phyloP scores from a whole-genome alignment of 768 basidiomycete genomes.

The Boletus sp. region DNA sequence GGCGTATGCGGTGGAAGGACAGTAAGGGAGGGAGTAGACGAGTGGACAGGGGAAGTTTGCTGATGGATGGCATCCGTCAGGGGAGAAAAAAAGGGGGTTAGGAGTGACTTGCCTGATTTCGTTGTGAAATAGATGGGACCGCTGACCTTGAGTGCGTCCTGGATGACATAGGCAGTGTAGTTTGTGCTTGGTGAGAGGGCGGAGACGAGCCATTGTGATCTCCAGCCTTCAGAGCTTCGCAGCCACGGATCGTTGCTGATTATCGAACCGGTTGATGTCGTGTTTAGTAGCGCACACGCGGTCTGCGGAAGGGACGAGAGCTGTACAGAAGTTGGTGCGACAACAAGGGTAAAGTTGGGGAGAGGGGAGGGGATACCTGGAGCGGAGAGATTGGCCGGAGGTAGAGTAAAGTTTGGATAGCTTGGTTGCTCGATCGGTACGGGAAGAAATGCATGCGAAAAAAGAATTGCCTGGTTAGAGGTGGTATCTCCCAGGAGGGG shows the following conservation, averaged over 20 bases:
- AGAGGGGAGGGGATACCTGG: conserved; percentile 40
- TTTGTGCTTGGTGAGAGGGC: conserved; percentile 64
- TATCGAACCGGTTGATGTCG: conserved; percentile 36
- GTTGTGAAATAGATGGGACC: conserved; percentile 72
- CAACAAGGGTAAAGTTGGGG: conserved; percentile 52
- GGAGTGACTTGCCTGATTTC: conserved; percentile 56
- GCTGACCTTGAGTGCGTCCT: conserved; percentile 53
- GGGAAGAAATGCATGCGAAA: conserved; percentile 55
- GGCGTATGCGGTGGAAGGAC: conserved; percentile 66
- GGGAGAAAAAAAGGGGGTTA: not conserved
- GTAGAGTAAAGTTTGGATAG: conserved; percentile 78
- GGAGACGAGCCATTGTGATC: conserved; percentile 64
- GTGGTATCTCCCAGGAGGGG: conserved; percentile 76
- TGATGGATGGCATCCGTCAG: not conserved
- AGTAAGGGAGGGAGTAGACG: conserved; percentile 69
- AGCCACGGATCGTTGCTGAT: conserved; percentile 53
- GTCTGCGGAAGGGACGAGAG: conserved; percentile 49
- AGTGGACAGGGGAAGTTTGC: conserved; percentile 69
- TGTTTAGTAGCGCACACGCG: conserved; percentile 51
- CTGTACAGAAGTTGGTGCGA: conserved; percentile 47
- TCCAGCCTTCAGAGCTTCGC: conserved; percentile 55
- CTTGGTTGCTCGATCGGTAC: conserved; percentile 35
- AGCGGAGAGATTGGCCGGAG: conserved; percentile 48
- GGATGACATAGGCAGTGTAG: conserved; percentile 70
- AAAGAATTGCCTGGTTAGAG: conserved; percentile 65